These are phyloP conservation scores for Phaffia tasmanica DNA, from an alignment of 768 basidiomycete genomes.

Conservation along the genomic window DNA sequence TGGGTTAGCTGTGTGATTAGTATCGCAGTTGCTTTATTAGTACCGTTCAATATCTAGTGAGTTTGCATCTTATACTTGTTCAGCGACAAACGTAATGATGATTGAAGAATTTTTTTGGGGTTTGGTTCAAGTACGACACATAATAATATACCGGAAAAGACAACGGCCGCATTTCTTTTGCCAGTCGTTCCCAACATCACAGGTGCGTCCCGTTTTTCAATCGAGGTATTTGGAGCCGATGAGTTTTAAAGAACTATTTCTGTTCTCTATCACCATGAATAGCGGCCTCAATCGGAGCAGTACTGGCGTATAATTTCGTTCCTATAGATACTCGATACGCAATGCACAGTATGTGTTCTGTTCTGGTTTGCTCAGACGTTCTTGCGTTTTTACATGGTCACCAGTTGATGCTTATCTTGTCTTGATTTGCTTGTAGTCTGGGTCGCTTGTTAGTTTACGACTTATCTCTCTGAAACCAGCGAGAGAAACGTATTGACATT, in stretches of 20 bases:
- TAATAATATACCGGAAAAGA: slow-evolving; percentile 24
- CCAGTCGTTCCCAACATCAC: slow-evolving; percentile 27
- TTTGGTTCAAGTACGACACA: slow-evolving; percentile 22
- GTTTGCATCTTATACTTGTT: background rate
- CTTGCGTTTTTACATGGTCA: background rate
- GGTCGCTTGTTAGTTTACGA: background rate
- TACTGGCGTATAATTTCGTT: slow-evolving; percentile 20
- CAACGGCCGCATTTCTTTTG: slow-evolving; percentile 23
- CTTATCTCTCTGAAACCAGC: background rate
- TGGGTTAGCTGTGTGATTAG: slow-evolving; percentile 14
- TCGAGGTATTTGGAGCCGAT: background rate
- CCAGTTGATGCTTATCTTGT: background rate
- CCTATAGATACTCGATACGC: slow-evolving; percentile 21
- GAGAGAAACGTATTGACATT: background rate
- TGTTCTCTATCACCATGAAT: background rate
- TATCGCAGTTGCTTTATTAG: slow-evolving; percentile 16
- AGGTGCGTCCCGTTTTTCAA: slow-evolving; percentile 9
- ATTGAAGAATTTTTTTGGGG: background rate
- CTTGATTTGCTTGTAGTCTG: background rate
- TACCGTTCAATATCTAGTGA: slow-evolving; percentile 26
- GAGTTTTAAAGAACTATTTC: background rate
- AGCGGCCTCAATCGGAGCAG: slow-evolving; percentile 27
- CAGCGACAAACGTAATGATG: too few relatives aligned
- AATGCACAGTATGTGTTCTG: background rate
- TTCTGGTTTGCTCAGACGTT: slow-evolving; percentile 20